Percentiles rank a stretch among this genome's conserved stretches.
phyloP scores from a whole-genome alignment of 371 early-diverging fungal genomes.

The Mycotypha africana region DNA sequence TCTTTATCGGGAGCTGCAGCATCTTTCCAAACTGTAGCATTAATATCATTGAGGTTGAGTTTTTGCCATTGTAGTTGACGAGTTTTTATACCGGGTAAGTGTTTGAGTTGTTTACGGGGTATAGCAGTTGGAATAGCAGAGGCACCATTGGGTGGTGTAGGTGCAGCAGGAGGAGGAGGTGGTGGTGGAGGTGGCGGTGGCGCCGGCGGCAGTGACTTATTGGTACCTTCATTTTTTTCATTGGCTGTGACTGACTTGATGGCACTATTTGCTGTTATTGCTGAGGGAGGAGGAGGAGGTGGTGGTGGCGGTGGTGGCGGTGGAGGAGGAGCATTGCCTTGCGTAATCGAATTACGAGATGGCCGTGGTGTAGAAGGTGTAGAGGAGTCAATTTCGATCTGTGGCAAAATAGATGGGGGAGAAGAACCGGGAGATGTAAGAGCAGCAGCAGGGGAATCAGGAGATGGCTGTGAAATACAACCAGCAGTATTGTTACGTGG shows the following conservation, averaged over 20 bases:
- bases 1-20: conserved; percentile 32
- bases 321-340: not conserved
- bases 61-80: conserved; percentile 87
- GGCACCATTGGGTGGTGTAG: conserved; percentile 10
- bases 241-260: no score
- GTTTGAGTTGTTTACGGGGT: conserved; percentile 56
- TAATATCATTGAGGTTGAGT: conserved; percentile 52
- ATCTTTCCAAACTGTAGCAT: conserved; percentile 53
- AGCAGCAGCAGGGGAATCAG: no score
- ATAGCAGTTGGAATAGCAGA: not conserved
- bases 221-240: no score
- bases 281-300: conserved; percentile 31
- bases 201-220: conserved; percentile 18
- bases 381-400: no score
- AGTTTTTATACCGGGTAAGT: conserved; percentile 65
- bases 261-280: not conserved
- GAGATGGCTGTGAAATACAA: no score
- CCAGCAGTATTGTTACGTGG: no score
- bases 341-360: conserved; percentile 16
- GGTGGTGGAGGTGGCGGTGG: conserved; percentile 35
- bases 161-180: conserved; percentile 13
- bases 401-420: no score
- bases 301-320: conserved; percentile 18
- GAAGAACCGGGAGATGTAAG: no score
- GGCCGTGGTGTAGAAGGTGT: conserved; percentile 28